A percentile compares a stretch with the other conserved stretches of the same genome.
Evolutionary conservation across 2,329 filamentous ascomycete species (phyloP).

Genomic region (Remersonia thermophila): DNA sequence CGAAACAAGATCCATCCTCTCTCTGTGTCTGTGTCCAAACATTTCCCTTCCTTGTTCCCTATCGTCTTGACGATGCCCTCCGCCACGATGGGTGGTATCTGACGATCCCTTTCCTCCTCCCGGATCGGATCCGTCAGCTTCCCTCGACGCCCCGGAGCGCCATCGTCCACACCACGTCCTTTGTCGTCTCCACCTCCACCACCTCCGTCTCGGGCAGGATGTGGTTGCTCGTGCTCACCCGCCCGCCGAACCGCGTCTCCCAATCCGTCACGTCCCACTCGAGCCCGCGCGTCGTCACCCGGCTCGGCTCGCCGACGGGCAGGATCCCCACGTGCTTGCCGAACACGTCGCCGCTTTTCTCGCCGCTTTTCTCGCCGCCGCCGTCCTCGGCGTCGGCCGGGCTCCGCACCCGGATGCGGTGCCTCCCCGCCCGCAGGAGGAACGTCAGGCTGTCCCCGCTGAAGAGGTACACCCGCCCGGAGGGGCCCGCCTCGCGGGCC

Average conservation of each 20-base stretch:
- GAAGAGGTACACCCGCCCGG: slow-evolving; percentile 61
- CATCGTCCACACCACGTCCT: slow-evolving; percentile 62
- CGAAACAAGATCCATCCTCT: too few species aligned
- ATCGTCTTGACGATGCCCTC: slow-evolving; percentile 12
- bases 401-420: slow-evolving; percentile 53
- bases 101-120: neutral
- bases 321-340: slow-evolving; percentile 77
- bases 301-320: slow-evolving; percentile 64
- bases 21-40: too few species aligned
- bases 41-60: slow-evolving; percentile 5
- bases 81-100: slow-evolving; percentile 1
- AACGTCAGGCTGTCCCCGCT: slow-evolving; percentile 74
- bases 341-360: slow-evolving; percentile 36
- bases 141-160: slow-evolving; percentile 32
- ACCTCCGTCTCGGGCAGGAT: slow-evolving; percentile 45
- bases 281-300: slow-evolving; percentile 68
- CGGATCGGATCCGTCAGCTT: too few species aligned
- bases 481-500: slow-evolving; percentile 12
- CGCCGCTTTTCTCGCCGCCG: slow-evolving; percentile 22
- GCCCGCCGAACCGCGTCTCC: slow-evolving; percentile 62
- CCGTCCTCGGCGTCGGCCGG: slow-evolving; percentile 29
- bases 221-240: slow-evolving; percentile 72
- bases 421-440: slow-evolving; percentile 56
- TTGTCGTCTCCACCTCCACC: slow-evolving; percentile 50
- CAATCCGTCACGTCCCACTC: slow-evolving; percentile 86